These are phyloP conservation scores for Diaporthe sp. DNA, from an alignment of 2,329 filamentous ascomycete genomes.

Conservation along the genomic window DNA sequence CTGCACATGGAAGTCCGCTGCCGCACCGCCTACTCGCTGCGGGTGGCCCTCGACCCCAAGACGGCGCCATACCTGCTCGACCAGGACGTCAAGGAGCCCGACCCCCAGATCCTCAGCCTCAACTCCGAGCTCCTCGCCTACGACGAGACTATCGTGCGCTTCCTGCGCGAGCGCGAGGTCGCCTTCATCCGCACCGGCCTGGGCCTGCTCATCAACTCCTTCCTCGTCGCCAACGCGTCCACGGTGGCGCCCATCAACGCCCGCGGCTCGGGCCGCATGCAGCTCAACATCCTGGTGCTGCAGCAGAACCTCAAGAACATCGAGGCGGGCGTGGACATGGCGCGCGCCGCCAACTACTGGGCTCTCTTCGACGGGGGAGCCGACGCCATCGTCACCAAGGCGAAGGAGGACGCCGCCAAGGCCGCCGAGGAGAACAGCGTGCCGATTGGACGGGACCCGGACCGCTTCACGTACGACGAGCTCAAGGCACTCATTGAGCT, in stretches of 20 bases:
- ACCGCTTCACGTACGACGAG: constrained; percentile 72
- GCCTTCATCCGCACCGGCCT: constrained; percentile 82
- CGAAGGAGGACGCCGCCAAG: constrained; percentile 58
- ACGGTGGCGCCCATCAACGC: constrained; percentile 85
- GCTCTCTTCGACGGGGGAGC: constrained; percentile 73
- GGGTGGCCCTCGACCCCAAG: constrained; percentile 68
- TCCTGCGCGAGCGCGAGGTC: constrained; percentile 77
- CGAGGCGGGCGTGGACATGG: constrained; percentile 74
- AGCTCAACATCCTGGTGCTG: constrained; percentile 92
- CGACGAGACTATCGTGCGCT: constrained; percentile 82
- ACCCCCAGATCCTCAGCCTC: constrained; percentile 82
- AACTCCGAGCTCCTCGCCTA: constrained; percentile 88
- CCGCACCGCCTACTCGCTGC: constrained; percentile 84
- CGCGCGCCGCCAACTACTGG: constrained; percentile 74
- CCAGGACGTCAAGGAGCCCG: constrained; percentile 80
- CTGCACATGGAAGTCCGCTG: constrained; percentile 90
- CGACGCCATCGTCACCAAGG: constrained; percentile 72
- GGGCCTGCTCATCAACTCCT: constrained; percentile 80
- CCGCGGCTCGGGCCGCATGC: constrained; percentile 86
- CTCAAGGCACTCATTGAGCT: constrained; percentile 74
- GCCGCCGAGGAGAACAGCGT: constrained; percentile 48
- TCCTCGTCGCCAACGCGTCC: constrained; percentile 77
- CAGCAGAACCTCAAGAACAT: constrained; percentile 98
- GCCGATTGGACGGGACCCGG: constrained; percentile 43
- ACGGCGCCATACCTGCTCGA: constrained; percentile 73